Conservation (phyloP, 805 yeast species). For the Pichia thaimueangensis region DNA sequence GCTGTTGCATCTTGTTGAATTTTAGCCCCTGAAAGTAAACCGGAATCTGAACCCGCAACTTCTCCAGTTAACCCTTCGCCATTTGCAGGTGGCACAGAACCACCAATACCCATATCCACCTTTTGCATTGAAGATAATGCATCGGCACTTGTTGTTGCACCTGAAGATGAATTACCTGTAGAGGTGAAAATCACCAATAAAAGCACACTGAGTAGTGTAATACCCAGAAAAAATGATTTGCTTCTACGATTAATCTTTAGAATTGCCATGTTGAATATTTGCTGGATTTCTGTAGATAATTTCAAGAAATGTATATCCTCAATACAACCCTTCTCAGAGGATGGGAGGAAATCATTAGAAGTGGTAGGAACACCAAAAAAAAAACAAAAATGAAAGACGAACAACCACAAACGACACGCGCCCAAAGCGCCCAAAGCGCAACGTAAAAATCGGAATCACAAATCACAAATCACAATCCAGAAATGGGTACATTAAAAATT, state of each 20-base stretch:
- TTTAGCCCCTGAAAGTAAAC: conserved; percentile 14
- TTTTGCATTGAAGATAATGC: conserved; percentile 2
- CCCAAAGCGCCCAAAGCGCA: too few relatives aligned
- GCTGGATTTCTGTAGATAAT: too few relatives aligned
- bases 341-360: too few relatives aligned
- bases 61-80: conserved; percentile 5
- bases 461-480: too few relatives aligned
- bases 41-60: not conserved
- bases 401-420: too few relatives aligned
- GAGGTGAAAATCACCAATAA: conserved; percentile 3
- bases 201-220: conserved; percentile 5
- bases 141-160: not conserved
- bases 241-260: conserved; percentile 12
- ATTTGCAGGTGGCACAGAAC: conserved; percentile 4
- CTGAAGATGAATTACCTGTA: not conserved
- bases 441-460: too few relatives aligned
- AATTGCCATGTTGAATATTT: conserved; percentile 6
- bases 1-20: conserved; percentile 13
- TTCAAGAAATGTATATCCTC: too few relatives aligned
- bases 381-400: too few relatives aligned
- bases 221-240: conserved; percentile 11
- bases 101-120: conserved; percentile 11
- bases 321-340: too few relatives aligned
- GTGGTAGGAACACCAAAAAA: too few relatives aligned
- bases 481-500: too few relatives aligned